phyloP scores from a whole-genome alignment of 176 grass and related monocot species.

The Triticum turgidum region DNA sequence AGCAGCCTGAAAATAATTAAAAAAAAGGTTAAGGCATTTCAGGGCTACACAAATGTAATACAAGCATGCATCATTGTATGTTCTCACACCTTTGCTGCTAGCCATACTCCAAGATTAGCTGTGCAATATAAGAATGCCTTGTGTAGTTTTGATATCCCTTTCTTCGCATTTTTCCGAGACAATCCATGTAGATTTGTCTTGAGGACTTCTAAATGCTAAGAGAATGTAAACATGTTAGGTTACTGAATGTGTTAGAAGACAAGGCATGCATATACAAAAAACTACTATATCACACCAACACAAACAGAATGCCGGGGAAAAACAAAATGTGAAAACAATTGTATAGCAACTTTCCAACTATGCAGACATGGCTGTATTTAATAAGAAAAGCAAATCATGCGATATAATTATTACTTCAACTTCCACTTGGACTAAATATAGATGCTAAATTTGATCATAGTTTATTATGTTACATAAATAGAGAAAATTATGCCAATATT shows the following conservation, averaged over 20 bases:
- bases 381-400: not conserved
- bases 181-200: conserved; percentile 31
- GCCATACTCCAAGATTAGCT: conserved; percentile 58
- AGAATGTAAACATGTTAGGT: conserved; percentile 29
- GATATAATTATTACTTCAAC: not conserved
- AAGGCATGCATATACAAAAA: not conserved
- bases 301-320: not conserved
- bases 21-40: conserved; percentile 24
- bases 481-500: too few relatives aligned
- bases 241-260: not conserved
- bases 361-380: not conserved
- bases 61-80: not conserved
- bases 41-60: conserved; percentile 4
- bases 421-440: too few relatives aligned
- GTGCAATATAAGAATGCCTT: conserved; percentile 55
- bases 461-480: too few relatives aligned
- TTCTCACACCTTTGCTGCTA: conserved; percentile 53
- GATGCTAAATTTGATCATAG: too few relatives aligned
- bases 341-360: not conserved
- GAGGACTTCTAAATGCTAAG: conserved; percentile 55
- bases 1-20: conserved; percentile 53
- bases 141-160: conserved; percentile 44
- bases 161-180: conserved; percentile 26
- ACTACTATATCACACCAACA: not conserved
- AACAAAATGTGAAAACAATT: not conserved